These are phyloP conservation scores for Myriosclerotinia duriaeana DNA, from an alignment of 2,329 filamentous ascomycete species.

Conservation along the genomic window DNA sequence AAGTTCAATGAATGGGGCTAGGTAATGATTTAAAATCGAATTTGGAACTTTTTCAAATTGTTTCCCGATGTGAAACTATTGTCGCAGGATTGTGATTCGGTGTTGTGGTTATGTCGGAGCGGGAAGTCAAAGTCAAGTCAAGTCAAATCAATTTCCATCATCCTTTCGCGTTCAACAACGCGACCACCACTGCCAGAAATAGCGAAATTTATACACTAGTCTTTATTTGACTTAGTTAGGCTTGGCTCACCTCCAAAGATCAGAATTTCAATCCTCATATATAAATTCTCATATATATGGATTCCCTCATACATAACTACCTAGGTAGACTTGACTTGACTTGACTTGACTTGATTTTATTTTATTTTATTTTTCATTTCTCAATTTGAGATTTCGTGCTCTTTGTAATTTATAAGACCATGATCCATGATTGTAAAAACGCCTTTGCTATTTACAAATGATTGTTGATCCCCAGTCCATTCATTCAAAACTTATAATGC, in stretches of 20 bases:
- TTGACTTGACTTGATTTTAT: background rate
- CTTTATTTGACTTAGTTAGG: conserved; percentile 3
- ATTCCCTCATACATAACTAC: no score
- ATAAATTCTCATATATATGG: background rate
- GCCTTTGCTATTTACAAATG: conserved; percentile 16
- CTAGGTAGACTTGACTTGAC: background rate
- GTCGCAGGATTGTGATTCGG: background rate
- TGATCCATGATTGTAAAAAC: conserved; percentile 10
- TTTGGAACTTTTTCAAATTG: background rate
- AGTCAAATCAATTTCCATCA: conserved; percentile 1
- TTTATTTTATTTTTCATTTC: background rate
- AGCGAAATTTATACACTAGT: background rate
- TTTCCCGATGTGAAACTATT: background rate
- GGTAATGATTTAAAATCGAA: conserved; percentile 6
- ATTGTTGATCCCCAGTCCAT: conserved; percentile 14
- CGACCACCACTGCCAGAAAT: conserved; percentile 9
- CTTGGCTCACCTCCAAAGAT: background rate
- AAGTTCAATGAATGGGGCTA: background rate
- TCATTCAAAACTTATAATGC: conserved; percentile 23
- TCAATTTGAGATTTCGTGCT: conserved; percentile 7
- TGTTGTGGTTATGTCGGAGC: background rate
- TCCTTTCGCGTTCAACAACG: background rate
- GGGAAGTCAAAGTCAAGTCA: no score
- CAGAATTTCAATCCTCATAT: background rate
- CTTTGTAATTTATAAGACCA: conserved; percentile 5